Conservation (phyloP, 192 early-diverging fungal species). For the Powellomyces hirtus region DNA sequence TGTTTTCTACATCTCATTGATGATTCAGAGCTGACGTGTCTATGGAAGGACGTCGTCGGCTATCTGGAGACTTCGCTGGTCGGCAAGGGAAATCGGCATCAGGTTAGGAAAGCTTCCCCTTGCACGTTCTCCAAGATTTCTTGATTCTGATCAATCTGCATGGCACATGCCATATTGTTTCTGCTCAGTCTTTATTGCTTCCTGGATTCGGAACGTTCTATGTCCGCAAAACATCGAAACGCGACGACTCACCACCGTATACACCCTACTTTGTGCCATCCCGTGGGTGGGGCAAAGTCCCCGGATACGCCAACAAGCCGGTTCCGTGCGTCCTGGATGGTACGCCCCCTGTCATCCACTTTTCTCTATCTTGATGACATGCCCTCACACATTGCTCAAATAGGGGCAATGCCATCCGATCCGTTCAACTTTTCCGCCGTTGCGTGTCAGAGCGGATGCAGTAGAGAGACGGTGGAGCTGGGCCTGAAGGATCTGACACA, state of each 20-base stretch:
- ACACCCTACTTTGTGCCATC: constrained; percentile 35
- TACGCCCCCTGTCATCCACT: no score
- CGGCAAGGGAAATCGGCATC: constrained; percentile 16
- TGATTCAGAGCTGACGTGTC: constrained; percentile 29
- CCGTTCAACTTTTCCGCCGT: constrained; percentile 43
- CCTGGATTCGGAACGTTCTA: constrained; percentile 46
- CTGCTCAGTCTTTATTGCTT: constrained; percentile 32
- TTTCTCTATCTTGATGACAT: background rate
- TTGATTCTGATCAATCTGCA: no score
- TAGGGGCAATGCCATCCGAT: constrained; percentile 34
- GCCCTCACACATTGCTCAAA: background rate
- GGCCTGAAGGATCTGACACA: constrained; percentile 50
- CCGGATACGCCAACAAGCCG: constrained; percentile 33
- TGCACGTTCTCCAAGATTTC: no score
- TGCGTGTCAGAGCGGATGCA: constrained; percentile 28
- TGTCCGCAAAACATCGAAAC: constrained; percentile 10
- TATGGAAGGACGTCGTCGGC: constrained; percentile 36
- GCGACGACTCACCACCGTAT: background rate
- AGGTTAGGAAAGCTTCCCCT: no score
- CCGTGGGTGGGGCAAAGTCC: constrained; percentile 44
- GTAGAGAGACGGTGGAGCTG: constrained; percentile 44
- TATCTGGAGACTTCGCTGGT: constrained; percentile 28
- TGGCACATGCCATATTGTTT: no score
- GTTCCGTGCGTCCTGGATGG: constrained; percentile 6
- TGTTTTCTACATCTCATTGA: no score